A percentile compares a stretch with the other conserved stretches of the same genome.
Conservation (phyloP, 2,329 filamentous ascomycete genomes). For the Cyphellophora europaea region DNA sequence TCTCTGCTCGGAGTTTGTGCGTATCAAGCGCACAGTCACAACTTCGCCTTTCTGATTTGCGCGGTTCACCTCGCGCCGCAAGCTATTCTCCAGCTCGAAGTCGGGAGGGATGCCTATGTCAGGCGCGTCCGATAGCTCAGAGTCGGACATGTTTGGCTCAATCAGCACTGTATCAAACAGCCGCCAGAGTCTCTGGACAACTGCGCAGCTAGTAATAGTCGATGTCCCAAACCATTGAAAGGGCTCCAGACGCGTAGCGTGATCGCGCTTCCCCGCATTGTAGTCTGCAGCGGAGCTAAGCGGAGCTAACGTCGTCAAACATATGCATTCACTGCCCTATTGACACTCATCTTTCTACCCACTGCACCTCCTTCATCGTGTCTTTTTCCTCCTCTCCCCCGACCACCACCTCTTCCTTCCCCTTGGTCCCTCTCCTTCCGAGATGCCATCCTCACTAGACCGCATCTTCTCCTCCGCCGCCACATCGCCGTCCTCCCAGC, state of each 20-base stretch:
- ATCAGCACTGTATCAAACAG: too few species aligned
- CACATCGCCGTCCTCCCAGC: background rate
- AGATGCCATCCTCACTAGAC: slow-evolving; percentile 2
- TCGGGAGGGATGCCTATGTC: slow-evolving; percentile 22
- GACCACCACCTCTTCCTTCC: too few species aligned
- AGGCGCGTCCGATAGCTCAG: slow-evolving; percentile 21
- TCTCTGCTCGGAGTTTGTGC: slow-evolving; percentile 41
- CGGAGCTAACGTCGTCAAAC: too few species aligned
- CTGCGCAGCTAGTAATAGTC: too few species aligned
- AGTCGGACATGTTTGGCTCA: slow-evolving; percentile 21
- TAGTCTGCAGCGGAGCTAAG: too few species aligned
- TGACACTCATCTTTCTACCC: too few species aligned
- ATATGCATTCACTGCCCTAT: too few species aligned
- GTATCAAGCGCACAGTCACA: slow-evolving; percentile 49
- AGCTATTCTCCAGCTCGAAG: slow-evolving; percentile 25
- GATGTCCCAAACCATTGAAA: too few species aligned
- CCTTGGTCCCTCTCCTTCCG: too few species aligned
- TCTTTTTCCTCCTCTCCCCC: background rate
- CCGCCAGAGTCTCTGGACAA: too few species aligned
- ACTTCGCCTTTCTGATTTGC: slow-evolving; percentile 34
- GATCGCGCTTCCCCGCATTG: too few species aligned
- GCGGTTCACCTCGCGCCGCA: slow-evolving; percentile 28
- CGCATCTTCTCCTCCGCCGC: slow-evolving; percentile 1
- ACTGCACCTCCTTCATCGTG: background rate
- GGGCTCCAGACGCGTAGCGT: too few species aligned